Evolutionary conservation across 208 protist genomes (phyloP), one percentile per base, ranked within the genome.

Genomic region (Crithidia brevicula): DNA sequence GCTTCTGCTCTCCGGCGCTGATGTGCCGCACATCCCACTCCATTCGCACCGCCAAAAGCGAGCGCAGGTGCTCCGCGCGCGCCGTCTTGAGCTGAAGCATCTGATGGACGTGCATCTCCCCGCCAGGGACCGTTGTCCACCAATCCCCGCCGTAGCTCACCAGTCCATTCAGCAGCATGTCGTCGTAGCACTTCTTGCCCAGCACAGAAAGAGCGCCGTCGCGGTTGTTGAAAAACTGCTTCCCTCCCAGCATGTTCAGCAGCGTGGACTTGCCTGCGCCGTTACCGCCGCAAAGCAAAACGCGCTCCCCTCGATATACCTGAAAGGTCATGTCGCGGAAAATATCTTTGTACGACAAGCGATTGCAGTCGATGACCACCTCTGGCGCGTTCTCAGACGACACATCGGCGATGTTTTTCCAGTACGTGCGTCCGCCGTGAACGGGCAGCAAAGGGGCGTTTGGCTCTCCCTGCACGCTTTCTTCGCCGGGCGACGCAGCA

Each of bases 271-370:
- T 98, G 50, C 97, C 97, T 8, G 87, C 57, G 33, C 97, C 98
- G 85, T 99, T 99, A 54, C 88, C 86, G 43, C 97, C 97, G 36
- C 96, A 92, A n/a, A 99, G 63, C 34, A 98, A 67, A 40, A 87
- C 74, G 22, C 90, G 90, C 42, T 85, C 79, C 16, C 87, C 90
- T 16, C 74, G 72, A 53, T 62, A 74, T 1, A 95, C 59, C 56
- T 58, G 69, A 61, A 95, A 91, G 10, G 61, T 63, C 67, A 92
- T 62, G 40, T 80, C 47, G 31, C 27, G 4, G 64, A 95, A 95
- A 10, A 95, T 63, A 52, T 92, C 61, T 60, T 79, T 86, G 69
- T 89, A 95, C 16, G 68, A 77, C 11, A 95, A 57, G n/a, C 61
- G 23, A 0, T 65, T 28, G 49, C 85, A 92, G 22, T 62, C 45